Conservation (phyloP, 495 filamentous ascomycete species). For the Penicillium roqueforti region DNA sequence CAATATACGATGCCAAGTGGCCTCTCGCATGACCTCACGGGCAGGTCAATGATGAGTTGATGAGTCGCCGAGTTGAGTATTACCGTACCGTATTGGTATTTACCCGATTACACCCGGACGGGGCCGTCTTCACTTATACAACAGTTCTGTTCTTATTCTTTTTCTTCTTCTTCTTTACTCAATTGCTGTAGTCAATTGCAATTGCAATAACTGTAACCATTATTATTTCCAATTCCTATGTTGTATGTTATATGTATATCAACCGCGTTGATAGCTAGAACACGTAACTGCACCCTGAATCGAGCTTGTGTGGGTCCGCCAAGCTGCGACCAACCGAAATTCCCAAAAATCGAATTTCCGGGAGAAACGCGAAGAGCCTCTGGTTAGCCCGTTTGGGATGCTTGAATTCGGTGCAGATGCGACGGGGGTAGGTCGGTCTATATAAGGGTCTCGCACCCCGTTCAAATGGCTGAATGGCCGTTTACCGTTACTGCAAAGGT, state of each 20-base stretch:
- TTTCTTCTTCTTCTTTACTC: background rate
- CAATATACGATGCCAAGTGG: background rate
- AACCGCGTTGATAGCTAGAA: background rate
- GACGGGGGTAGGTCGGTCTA: background rate
- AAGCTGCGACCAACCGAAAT: constrained; percentile 27
- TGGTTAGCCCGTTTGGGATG: constrained; percentile 4
- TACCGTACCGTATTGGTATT: constrained; percentile 6
- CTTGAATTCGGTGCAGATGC: too few relatives aligned
- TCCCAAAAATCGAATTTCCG: constrained; percentile 15
- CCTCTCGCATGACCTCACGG: constrained; percentile 11
- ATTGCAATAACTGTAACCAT: background rate
- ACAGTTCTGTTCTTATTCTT: background rate
- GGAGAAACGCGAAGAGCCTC: constrained; percentile 24
- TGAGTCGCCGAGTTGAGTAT: background rate
- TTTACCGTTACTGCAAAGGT: constrained; percentile 1
- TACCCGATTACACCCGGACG: constrained; percentile 13
- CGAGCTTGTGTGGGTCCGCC: constrained; percentile 33
- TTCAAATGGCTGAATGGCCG: background rate
- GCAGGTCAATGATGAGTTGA: constrained; percentile 6
- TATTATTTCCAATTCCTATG: background rate
- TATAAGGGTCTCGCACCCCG: constrained; percentile 7
- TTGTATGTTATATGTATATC: too few relatives aligned
- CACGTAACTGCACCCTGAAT: constrained; percentile 16
- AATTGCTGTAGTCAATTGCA: background rate
- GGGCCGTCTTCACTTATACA: too few relatives aligned